Evolutionary conservation across 192 early-diverging fungal species (phyloP).

Genomic region (Obelidium mucronatum): DNA sequence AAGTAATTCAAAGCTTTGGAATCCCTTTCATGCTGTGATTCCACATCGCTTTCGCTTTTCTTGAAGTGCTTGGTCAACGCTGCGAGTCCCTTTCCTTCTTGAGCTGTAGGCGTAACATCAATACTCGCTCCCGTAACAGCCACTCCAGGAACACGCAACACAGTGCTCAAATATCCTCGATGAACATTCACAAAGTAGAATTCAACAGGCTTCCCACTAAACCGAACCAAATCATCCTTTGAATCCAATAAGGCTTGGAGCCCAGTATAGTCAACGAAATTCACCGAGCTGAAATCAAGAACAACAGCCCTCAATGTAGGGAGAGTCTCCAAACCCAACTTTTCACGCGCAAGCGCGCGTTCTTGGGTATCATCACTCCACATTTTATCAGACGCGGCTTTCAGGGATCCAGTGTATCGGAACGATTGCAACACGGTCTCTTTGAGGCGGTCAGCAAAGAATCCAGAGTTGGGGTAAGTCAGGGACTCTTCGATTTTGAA

Average conservation of each 20-base stretch:
- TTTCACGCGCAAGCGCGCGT: slow-evolving; percentile 2
- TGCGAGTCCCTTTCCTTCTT: background rate
- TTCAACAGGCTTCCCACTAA: slow-evolving; percentile 51
- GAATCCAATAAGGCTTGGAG: slow-evolving; percentile 77
- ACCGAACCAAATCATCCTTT: slow-evolving; percentile 61
- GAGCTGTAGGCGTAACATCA: background rate
- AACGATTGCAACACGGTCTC: slow-evolving; percentile 31
- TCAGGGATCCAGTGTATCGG: slow-evolving; percentile 27
- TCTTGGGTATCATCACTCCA: slow-evolving; percentile 52
- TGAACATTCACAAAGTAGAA: slow-evolving; percentile 66
- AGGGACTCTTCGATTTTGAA: slow-evolving; percentile 70
- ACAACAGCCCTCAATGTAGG: slow-evolving; percentile 71
- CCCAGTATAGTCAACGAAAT: slow-evolving; percentile 83
- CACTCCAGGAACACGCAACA: slow-evolving; percentile 24
- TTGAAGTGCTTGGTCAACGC: background rate
- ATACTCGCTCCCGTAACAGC: background rate
- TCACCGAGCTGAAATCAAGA: slow-evolving; percentile 83
- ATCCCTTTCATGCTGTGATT: background rate
- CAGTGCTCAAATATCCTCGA: slow-evolving; percentile 25
- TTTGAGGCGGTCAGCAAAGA: slow-evolving; percentile 47
- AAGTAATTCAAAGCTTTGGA: slow-evolving; percentile 19
- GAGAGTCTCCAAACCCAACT: slow-evolving; percentile 1
- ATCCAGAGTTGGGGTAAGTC: slow-evolving; percentile 73
- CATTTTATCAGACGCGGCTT: slow-evolving; percentile 20
- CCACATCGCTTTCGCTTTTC: background rate